A percentile compares a stretch with the other conserved stretches of the same genome.
Evolutionary conservation across 495 filamentous ascomycete genomes (phyloP).

Genomic region (Hypomontagnella submonticulosa): DNA sequence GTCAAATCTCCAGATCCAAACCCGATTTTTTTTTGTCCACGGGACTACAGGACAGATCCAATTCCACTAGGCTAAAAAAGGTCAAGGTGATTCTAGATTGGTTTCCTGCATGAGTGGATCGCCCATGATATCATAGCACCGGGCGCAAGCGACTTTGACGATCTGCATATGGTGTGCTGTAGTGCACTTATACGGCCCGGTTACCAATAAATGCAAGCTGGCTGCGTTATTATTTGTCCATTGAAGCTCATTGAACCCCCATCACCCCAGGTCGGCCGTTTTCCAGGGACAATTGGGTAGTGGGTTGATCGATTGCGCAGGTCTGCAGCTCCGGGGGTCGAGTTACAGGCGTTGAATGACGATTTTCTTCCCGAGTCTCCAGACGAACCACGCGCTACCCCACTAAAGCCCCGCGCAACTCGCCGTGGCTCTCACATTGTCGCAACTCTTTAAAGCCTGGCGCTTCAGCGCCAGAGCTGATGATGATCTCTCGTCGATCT

Average conservation of each 20-base stretch:
- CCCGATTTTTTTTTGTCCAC: constrained; percentile 26
- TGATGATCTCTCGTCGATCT: constrained; percentile 31
- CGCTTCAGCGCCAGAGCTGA: constrained; percentile 49
- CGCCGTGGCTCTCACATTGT: constrained; percentile 46
- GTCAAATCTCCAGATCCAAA: constrained; percentile 15
- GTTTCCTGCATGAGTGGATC: constrained; percentile 37
- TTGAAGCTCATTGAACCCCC: constrained; percentile 22
- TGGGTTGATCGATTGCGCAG: constrained; percentile 18
- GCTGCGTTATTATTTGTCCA: constrained; percentile 42
- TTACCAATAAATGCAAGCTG: constrained; percentile 32
- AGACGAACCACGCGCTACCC: constrained; percentile 39
- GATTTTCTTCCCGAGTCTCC: constrained; percentile 37
- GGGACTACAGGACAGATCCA: constrained; percentile 17
- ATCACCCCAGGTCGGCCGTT: constrained; percentile 21
- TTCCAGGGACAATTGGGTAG: constrained; percentile 1
- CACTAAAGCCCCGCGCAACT: constrained; percentile 51
- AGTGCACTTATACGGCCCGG: constrained; percentile 37
- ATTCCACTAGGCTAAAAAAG: constrained; percentile 30
- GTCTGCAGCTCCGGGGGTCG: constrained; percentile 27
- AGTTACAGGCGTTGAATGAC: constrained; percentile 35
- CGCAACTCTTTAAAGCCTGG: constrained; percentile 42
- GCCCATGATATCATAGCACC: constrained; percentile 46
- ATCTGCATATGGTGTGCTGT: constrained; percentile 35
- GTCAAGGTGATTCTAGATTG: constrained; percentile 33
- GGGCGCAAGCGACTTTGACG: constrained; percentile 21